phyloP scores from a whole-genome alignment of 1,139 yeast species.

The Torulaspora globosa region DNA sequence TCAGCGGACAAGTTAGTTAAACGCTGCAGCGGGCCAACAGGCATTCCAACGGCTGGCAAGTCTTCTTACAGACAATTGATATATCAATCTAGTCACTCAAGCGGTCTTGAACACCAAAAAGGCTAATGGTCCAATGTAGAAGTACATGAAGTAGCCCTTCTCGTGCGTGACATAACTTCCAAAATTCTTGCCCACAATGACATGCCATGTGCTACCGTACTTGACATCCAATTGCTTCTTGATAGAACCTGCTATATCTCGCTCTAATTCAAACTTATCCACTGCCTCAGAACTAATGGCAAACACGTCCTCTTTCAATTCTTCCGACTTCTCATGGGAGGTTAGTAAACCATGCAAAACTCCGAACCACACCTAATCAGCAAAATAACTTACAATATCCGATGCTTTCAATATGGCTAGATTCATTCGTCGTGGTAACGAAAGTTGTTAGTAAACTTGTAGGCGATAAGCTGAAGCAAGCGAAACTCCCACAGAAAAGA shows the following conservation, averaged over 20 bases:
- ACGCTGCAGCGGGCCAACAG: neutral
- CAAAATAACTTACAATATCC: slow-evolving; percentile 31
- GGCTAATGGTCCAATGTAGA: slow-evolving; percentile 77
- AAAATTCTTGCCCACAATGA: slow-evolving; percentile 86
- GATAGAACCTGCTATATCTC: slow-evolving; percentile 75
- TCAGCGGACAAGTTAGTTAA: neutral
- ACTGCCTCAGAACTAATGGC: slow-evolving; percentile 56
- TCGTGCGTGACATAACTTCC: slow-evolving; percentile 93
- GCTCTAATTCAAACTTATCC: slow-evolving; percentile 48
- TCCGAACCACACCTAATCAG: neutral
- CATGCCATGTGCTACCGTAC: slow-evolving; percentile 91
- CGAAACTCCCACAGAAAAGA: no score
- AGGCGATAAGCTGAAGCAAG: neutral
- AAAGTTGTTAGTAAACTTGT: slow-evolving; percentile 1
- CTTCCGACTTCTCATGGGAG: slow-evolving; percentile 43
- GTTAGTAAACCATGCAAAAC: slow-evolving; percentile 7
- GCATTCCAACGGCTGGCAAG: neutral
- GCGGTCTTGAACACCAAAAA: slow-evolving; percentile 77
- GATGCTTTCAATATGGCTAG: slow-evolving; percentile 35
- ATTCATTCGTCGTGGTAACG: neutral
- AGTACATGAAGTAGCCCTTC: slow-evolving; percentile 76
- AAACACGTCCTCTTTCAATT: slow-evolving; percentile 54
- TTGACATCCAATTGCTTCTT: slow-evolving; percentile 68
- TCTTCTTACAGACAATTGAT: neutral
- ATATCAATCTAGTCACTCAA: slow-evolving; percentile 17